Evolutionary conservation across 129 eudicot genomes (phyloP), one percentile per base, ranked within the genome.

Genomic region (Ambrosia trifida): DNA sequence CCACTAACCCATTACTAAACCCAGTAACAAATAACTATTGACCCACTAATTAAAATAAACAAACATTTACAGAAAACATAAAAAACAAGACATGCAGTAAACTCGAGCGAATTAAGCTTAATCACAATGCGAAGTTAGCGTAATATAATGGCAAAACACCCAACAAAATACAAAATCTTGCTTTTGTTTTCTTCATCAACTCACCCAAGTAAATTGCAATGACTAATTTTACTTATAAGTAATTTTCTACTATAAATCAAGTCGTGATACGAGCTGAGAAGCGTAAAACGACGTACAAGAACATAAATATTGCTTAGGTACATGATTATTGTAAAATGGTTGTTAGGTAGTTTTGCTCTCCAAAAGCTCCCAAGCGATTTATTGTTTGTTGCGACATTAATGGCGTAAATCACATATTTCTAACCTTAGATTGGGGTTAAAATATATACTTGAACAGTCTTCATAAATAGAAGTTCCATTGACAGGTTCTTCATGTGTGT

Each of bases 391-490:
- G 36, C 30, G 64, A 72, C 41, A 73, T 72, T 72, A 82, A 13
- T 88, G 79, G 19, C 88, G 90, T 17, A 88, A 73, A 78, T 88
- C 90, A 49, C 72, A 85, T 60, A 88, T 82, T 81, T 88, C 90
- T 57, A 88, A 70, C 70, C 95, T 88, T 9, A 85, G 72, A 44
- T 84, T 75, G 40, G 90, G 86, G 69, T 89, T 89, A 12, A 84
- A 76, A 79, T 82, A 82, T 53, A 87, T 82, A 75, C 88, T 85
- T 38, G 85, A 84, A 83, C 96, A 89, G 46, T 86, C 80, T 74
- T 84, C 94, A 28, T 87, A 90, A 3, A 87, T 24, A 46, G 82
- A 70, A 63, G 78, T 68, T 53, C 88, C 93, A 54, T 90, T 81
- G 33, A 24, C 76, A 14, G 86, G 78, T 76, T 87, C 87, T 46